Evolutionary conservation across 2,329 filamentous ascomycete genomes (phyloP).

Genomic region (Stagonosporopsis vannaccii): DNA sequence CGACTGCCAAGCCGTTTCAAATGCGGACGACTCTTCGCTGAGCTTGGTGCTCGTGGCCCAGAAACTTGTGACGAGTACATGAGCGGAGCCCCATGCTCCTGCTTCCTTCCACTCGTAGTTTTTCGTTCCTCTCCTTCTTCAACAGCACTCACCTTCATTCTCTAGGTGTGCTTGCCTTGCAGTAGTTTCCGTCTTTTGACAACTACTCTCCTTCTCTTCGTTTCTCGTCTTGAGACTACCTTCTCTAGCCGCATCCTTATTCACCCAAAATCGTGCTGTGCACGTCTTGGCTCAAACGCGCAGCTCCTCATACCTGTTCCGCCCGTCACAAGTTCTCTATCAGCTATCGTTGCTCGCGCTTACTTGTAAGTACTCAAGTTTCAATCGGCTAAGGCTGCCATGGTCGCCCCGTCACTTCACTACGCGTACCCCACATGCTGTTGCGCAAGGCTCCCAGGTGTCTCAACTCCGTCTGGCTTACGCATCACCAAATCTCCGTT

Average conservation of each 20-base stretch:
- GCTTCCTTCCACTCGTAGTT: slow-evolving; percentile 23
- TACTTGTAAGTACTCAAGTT: slow-evolving; percentile 46
- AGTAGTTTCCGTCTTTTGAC: slow-evolving; percentile 23
- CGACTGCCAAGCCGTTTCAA: slow-evolving; percentile 48
- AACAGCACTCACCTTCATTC: slow-evolving; percentile 35
- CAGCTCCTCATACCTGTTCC: slow-evolving; percentile 31
- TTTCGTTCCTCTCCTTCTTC: slow-evolving; percentile 34
- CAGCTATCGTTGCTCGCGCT: slow-evolving; percentile 39
- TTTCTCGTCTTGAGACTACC: slow-evolving; percentile 9
- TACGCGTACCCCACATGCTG: slow-evolving; percentile 23
- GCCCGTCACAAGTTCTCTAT: slow-evolving; percentile 35
- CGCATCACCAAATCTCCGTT: slow-evolving; percentile 19
- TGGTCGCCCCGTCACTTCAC: slow-evolving; percentile 17
- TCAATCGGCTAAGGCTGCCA: slow-evolving; percentile 23
- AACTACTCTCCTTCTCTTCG: slow-evolving; percentile 23
- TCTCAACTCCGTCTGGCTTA: slow-evolving; percentile 23
- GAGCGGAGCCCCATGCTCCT: slow-evolving; percentile 29
- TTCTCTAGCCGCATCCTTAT: slow-evolving; percentile 27
- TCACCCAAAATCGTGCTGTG: slow-evolving; percentile 43
- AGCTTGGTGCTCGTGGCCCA: slow-evolving; percentile 43
- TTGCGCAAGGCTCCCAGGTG: slow-evolving; percentile 12
- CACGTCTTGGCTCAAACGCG: slow-evolving; percentile 48
- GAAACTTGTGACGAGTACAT: slow-evolving; percentile 40
- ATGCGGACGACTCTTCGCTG: slow-evolving; percentile 39
- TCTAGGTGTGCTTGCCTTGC: slow-evolving; percentile 39